Base-by-base conservation (phyloP, 1,284 basidiomycete species). In the Xerocomus amazonicus region DNA sequence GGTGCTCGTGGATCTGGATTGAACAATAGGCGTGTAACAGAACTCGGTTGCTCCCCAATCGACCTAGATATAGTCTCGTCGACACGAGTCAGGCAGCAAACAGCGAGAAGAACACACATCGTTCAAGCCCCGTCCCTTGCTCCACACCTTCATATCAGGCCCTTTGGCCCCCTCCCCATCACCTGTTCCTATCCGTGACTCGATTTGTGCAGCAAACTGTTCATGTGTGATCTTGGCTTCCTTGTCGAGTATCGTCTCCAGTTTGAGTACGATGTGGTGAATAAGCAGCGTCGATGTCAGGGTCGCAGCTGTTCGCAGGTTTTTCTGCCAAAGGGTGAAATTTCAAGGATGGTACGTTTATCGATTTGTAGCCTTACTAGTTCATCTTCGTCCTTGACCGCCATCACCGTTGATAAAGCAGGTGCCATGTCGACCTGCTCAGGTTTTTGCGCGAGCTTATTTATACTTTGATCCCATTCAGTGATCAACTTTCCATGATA, bases 11-110 rank as follows among this genome's bases (percentile, higher is more conserved):
- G 91, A 90, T 48, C 88, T 89, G 3, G 94, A 97, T 64, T 97
- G 95, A 62, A 98, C 91, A 66, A 97, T 95, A 3, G 96, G 95
- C 5, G 90, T 84, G 68, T 96, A 97, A 58, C 92, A 91, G 72
- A 95, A 96, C 70, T 98, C 95, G 3, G 90, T 88, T 10, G 87
- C 80, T 26, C 77, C 75, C 77, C 90, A 93, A 66, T 99, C 95
- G 51, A 94, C 78, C 89, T 93, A 57, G 12, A 45, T 26, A 16
- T 28, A 31, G 38, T 31, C 16, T 43, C 38, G 41, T 58, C 39
- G 56, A 40, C 47, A 47, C 40, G 39, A 40, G 37, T 27, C 40
- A 9, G 33, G 14, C 10, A 48, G 19, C 2, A 19, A 26, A 23
- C 28, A 35, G 29, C 28, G 42, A 48, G 23, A 42, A 45, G 13